Evolutionary conservation across 495 filamentous ascomycete genomes (phyloP), one percentile per base, ranked within the genome.

Genomic region (Collariella sp.): DNA sequence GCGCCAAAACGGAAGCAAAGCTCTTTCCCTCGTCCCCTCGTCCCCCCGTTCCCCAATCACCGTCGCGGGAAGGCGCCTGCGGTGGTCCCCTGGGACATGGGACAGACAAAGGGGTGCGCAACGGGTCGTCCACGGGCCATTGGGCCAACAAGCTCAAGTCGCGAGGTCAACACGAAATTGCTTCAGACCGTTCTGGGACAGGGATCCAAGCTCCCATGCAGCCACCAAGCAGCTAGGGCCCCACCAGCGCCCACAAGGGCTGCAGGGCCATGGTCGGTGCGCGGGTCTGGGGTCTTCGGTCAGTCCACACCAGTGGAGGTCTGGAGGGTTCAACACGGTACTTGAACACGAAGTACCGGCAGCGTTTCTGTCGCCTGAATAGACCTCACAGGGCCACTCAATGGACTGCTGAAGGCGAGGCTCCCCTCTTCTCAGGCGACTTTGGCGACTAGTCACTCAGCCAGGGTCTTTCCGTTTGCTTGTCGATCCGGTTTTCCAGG

Each of bases 121-220:
- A 50, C 36, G 48, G 36, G 33, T 24, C 19, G 33, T 20, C 33
- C 35, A 52, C 18, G 38, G 54, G 54, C 46, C 56, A 51, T n/a
- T n/a, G n/a, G n/a, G n/a, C n/a, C n/a, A n/a, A 31, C 4, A 9
- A 61, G 52, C 45, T 54, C 39, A 51, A 62, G 62, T 60, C 62
- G 65, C 65, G 57, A 49, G 53, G 56, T 59, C 55, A 47, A 62
- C 56, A 62, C 61, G 60, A 68, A 62, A 68, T 66, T 68, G 61
- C 63, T 63, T 59, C 61, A 63, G 31, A 58, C 63, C 65, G 65
- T 68, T 66, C 64, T 40, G 52, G 55, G 58, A 61, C 61, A 68
- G 57, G 63, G 65, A 66, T 65, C 52, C 48, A 43, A 56, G 55
- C 54, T 60, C 53, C 36, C 45, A 39, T 57, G 65, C 65, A 66